Evolutionary conservation across 106 monocot species (phyloP).

Genomic region (Triglochin maritima): DNA sequence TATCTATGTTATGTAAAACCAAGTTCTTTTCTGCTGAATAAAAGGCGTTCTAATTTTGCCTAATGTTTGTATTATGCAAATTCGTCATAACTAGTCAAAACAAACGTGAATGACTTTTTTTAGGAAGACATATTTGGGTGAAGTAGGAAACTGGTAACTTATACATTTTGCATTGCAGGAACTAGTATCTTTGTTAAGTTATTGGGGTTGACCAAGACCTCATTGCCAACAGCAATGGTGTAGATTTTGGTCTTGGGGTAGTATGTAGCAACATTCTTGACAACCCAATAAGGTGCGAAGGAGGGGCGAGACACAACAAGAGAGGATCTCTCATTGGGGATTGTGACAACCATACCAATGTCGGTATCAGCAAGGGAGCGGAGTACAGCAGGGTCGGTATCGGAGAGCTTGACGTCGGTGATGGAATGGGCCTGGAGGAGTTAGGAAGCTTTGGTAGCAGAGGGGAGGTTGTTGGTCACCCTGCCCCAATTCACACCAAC

Average conservation of each 20-base stretch:
- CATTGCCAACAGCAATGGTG: constrained; percentile 68
- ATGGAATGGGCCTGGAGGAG: constrained; percentile 9
- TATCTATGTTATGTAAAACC: too few relatives aligned
- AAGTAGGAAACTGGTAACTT: too few relatives aligned
- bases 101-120: too few relatives aligned
- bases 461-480: constrained; percentile 15
- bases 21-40: too few relatives aligned
- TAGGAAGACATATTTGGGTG: too few relatives aligned
- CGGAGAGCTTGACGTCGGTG: constrained; percentile 17
- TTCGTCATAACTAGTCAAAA: too few relatives aligned
- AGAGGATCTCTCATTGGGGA: constrained; percentile 20
- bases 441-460: constrained; percentile 1
- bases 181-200: constrained; percentile 51
- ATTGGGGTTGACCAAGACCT: constrained; percentile 50
- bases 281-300: constrained; percentile 14
- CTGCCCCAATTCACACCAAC: constrained; percentile 28
- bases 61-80: too few relatives aligned
- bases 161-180: constrained; percentile 64
- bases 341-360: constrained; percentile 6
- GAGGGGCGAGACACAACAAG: constrained; percentile 3
- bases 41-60: too few relatives aligned
- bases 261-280: constrained; percentile 24
- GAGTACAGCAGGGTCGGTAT: constrained; percentile 21
- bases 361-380: constrained; percentile 11
- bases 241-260: constrained; percentile 46